These are phyloP conservation scores for Letharia lupina DNA, from an alignment of 495 filamentous ascomycete genomes.

Conservation along the genomic window DNA sequence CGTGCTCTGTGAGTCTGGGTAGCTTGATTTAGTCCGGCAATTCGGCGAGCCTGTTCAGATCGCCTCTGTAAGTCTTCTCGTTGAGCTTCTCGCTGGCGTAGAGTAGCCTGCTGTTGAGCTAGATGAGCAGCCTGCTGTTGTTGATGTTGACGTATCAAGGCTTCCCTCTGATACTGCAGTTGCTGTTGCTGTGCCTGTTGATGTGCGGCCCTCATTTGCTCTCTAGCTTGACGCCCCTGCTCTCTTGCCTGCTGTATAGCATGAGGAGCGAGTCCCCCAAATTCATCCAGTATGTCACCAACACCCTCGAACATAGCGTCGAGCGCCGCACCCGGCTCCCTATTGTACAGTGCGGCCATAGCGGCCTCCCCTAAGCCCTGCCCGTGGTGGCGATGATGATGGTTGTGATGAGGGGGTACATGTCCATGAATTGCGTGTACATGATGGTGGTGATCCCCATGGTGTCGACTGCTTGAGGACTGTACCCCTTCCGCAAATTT, in stretches of 20 bases:
- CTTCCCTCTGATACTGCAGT: background rate
- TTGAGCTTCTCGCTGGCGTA: background rate
- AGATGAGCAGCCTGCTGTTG: background rate
- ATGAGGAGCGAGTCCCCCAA: background rate
- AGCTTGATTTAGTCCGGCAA: background rate
- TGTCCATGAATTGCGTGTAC: background rate
- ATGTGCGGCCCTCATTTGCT: background rate
- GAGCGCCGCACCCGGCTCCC: background rate
- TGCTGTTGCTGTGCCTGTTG: background rate
- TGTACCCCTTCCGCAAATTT: conserved; percentile 22
- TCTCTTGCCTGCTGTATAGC: conserved; percentile 4
- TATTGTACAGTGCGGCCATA: background rate
- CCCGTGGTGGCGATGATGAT: background rate
- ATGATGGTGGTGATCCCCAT: background rate
- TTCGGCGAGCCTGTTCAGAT: background rate
- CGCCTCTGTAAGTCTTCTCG: background rate
- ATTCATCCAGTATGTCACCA: background rate
- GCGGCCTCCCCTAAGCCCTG: background rate
- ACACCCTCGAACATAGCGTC: background rate
- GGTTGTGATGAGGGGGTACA: background rate
- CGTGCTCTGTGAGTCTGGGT: background rate
- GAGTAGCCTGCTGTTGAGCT: background rate
- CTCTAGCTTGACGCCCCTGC: background rate
- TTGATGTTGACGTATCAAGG: background rate
- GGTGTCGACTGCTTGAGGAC: conserved; percentile 4